Evolutionary conservation across 352 stramenopile species (phyloP), one percentile per base, ranked within the genome.

Genomic region (Pythium biforme): DNA sequence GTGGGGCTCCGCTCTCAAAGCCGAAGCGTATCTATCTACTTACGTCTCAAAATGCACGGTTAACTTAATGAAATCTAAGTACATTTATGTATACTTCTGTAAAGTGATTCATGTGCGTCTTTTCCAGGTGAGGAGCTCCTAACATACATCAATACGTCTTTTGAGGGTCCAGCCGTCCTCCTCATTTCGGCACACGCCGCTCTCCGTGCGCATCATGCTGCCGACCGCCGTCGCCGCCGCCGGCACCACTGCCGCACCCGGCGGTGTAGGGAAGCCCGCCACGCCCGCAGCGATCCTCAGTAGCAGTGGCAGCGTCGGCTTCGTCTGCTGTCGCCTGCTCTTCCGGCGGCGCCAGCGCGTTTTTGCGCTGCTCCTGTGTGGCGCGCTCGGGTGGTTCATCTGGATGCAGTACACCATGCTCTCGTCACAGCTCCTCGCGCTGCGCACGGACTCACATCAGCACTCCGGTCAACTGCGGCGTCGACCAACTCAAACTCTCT

Each of bases 401-500:
- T 86, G 66, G 70, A 68, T 82, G 59, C 80, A 88, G 62, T 85
- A 82, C 68, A 72, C 71, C 31, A 73, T 89, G 52, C 34, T 86
- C 22, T 75, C 67, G n/a, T 76, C 67, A 15, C 68, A 33, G 31
- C 63, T 71, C 23, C 29, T 77, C 20, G 65, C 64, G 23, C 52
- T 47, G 51, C n/a, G 26, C 26, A 39, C 8, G 10, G 20, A 29
- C 9, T 6, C 20, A 33, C 63, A 59, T 20, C 50, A n/a, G 31
- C 37, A 14, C 11, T 12, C 11, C 4, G 15, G 31, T 45, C 51
- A 47, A 20, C 48, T 40, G n/a, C 48, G 48, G 14, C 48, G 27
- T 19, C 54, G 6, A 23, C 53, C 19, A 31, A 43, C 37, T 4
- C 53, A 9, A 31, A 43, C 37, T 4, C 11, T 17, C 4, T 19